Conservation (phyloP, 2,329 filamentous ascomycete species). For the Sphaerulina musiva region DNA sequence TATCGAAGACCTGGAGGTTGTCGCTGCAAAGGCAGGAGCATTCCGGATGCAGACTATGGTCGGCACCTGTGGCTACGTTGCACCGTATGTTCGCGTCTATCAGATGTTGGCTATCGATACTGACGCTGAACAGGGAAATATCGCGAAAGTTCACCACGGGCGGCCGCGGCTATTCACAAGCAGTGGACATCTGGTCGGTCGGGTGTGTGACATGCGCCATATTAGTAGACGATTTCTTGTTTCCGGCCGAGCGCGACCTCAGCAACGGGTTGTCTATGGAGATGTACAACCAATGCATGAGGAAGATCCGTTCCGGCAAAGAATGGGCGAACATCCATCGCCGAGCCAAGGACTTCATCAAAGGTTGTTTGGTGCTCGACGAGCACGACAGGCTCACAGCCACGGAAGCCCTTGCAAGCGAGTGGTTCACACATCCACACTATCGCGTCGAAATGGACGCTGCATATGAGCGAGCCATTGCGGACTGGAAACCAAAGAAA, state of each 20-base stretch:
- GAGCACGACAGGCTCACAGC: slow-evolving; percentile 48
- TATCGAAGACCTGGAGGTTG: slow-evolving; percentile 29
- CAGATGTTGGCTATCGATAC: neutral
- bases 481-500: slow-evolving; percentile 43
- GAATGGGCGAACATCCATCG: slow-evolving; percentile 37
- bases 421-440: slow-evolving; percentile 51
- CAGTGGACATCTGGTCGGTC: slow-evolving; percentile 58
- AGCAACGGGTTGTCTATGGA: slow-evolving; percentile 37
- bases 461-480: slow-evolving; percentile 45
- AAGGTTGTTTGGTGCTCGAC: slow-evolving; percentile 45
- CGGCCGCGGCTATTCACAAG: slow-evolving; percentile 48
- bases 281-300: slow-evolving; percentile 33
- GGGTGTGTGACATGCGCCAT: slow-evolving; percentile 50
- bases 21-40: slow-evolving; percentile 17
- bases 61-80: slow-evolving; percentile 53
- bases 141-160: slow-evolving; percentile 12
- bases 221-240: slow-evolving; percentile 47
- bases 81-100: slow-evolving; percentile 48
- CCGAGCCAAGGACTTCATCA: slow-evolving; percentile 50
- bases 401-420: slow-evolving; percentile 48
- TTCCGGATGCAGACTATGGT: slow-evolving; percentile 49
- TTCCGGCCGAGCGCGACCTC: slow-evolving; percentile 30
- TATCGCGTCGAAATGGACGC: slow-evolving; percentile 45
- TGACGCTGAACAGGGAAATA: slow-evolving; percentile 34
- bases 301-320: neutral